Base-by-base conservation (phyloP, 495 filamentous ascomycete genomes). In the Extremus antarcticus region DNA sequence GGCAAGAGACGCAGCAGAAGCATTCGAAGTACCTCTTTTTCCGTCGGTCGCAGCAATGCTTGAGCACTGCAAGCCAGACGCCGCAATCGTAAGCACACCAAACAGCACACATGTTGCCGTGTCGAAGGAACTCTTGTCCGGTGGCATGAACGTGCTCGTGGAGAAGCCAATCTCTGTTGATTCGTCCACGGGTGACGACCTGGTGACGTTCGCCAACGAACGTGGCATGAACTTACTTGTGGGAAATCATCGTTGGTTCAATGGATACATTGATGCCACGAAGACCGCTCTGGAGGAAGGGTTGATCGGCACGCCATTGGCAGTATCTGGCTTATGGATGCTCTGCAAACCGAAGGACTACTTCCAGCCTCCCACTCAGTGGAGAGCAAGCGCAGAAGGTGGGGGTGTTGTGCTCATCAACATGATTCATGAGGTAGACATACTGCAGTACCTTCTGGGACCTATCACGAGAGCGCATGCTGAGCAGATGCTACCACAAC, bases 161-260 rank as follows among this genome's bases (percentile, higher is more conserved):
- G 79, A 82, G 61, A 82, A 82, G 52, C 79, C 79, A 2, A 65
- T 82, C 24, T 73, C 73, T 40, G 71, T 76, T 4, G 67, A 67
- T 35, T 21, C 41, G 64, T 76, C n/a, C 64, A 61, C n/a, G 68
- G 74, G 69, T 1, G 65, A 64, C 2, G 64, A 60, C 0, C 65
- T 75, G 0, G 59, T 75, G 22, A 50, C 58, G 40, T 53, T 60
- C 35, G 55, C 60, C n/a, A 7, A 58, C 58, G 22, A 49, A 59
- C 9, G 52, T 65, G 35, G 68, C 55, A 22, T 22, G 46, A 72
- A 74, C 21, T 59, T 81, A 4, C 67, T 81, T 3, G 76, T 80
- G 41, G 80, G 79, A 40, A 78, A 83, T 61, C 78, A 83, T 62
- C 72, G 79, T 16, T 72, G 79, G 29, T 82, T 82, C 66, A 81